Conservation (phyloP, 345 rosid genomes). For the Syzygium aqueum region DNA sequence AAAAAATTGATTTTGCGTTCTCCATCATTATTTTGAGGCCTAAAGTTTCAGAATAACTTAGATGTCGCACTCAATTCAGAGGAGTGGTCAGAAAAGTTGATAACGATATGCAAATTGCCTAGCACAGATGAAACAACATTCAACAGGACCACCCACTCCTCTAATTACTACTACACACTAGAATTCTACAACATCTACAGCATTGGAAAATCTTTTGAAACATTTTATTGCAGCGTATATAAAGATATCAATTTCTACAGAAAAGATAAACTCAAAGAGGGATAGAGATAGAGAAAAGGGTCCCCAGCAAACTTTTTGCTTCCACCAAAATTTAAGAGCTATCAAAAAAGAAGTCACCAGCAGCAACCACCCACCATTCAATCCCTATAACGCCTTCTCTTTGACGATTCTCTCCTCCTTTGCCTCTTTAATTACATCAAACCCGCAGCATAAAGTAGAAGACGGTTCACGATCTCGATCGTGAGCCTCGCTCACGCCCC, state of each 20-base stretch:
- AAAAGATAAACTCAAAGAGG: not conserved
- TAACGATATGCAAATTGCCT: not conserved
- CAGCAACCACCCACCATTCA: not conserved
- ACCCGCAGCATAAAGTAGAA: not conserved
- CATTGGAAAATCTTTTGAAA: not conserved
- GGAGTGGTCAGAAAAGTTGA: not conserved
- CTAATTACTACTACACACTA: not conserved
- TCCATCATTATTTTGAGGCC: not conserved
- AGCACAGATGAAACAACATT: not conserved
- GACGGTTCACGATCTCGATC: not conserved
- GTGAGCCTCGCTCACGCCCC: not conserved
- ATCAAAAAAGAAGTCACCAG: not conserved
- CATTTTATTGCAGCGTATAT: not conserved
- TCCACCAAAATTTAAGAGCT: not conserved
- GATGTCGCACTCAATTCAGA: not conserved
- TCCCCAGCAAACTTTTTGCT: not conserved
- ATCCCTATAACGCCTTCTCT: not conserved
- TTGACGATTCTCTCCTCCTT: not conserved
- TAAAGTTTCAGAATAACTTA: too few species aligned
- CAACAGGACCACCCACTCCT: not conserved
- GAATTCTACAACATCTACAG: not conserved
- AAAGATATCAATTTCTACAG: not conserved
- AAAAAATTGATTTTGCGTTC: too few species aligned
- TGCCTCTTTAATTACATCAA: not conserved
- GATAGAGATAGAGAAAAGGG: not conserved